phyloP scores from a whole-genome alignment of 768 basidiomycete species.

The Trametes cingulata region DNA sequence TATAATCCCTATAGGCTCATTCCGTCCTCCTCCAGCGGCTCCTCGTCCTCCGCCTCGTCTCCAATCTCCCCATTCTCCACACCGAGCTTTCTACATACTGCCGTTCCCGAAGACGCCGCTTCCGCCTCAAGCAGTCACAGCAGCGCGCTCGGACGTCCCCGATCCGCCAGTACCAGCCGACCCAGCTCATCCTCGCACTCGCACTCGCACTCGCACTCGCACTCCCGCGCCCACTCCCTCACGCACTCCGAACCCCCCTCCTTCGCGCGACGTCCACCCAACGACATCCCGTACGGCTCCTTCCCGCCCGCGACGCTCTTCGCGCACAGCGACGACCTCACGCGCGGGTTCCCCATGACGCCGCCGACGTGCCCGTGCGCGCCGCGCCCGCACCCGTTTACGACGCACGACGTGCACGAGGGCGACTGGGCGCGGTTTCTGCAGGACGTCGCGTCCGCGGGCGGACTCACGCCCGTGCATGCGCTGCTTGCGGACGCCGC shows the following conservation, averaged over 20 bases:
- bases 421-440: constrained; percentile 43
- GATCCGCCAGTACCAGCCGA: too few relatives aligned
- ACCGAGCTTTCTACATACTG: too few relatives aligned
- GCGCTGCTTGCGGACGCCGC: constrained; percentile 11
- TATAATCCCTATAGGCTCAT: too few relatives aligned
- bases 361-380: constrained; percentile 31
- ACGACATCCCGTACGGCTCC: not conserved
- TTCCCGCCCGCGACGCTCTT: constrained; percentile 10
- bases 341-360: constrained; percentile 32
- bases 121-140: too few relatives aligned
- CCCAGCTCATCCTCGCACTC: too few relatives aligned
- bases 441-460: constrained; percentile 1
- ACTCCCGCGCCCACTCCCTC: too few relatives aligned
- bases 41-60: too few relatives aligned
- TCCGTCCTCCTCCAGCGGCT: too few relatives aligned
- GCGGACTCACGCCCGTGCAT: constrained; percentile 6
- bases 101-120: too few relatives aligned
- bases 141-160: too few relatives aligned
- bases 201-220: too few relatives aligned
- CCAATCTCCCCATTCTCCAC: too few relatives aligned
- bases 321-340: constrained; percentile 7
- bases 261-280: not conserved
- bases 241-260: not conserved
- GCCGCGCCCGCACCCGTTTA: constrained; percentile 47
- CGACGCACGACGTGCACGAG: constrained; percentile 46